Percentiles rank a stretch among this genome's conserved stretches.
Evolutionary conservation across 352 stramenopile genomes (phyloP).

Genomic region (Blastocystis sp.): DNA sequence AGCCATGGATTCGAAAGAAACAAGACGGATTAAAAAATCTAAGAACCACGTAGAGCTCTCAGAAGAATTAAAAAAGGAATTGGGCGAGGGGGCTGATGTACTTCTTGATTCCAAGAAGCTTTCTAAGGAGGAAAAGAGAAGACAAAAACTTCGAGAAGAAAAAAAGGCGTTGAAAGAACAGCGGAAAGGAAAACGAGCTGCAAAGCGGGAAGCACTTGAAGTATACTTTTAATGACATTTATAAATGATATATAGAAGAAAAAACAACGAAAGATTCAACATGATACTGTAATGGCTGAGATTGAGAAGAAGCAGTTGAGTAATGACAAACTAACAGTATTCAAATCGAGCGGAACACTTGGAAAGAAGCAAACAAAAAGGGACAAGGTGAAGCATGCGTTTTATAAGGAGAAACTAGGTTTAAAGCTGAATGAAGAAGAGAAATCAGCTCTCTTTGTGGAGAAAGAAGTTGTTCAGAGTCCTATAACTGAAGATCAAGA

Average conservation of each 20-base stretch:
- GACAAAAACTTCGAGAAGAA: slow-evolving; percentile 58
- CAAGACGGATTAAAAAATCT: not conserved
- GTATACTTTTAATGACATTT: slow-evolving; percentile 28
- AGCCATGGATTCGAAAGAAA: slow-evolving; percentile 38
- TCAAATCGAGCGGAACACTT: slow-evolving; percentile 45
- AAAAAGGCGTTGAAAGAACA: slow-evolving; percentile 27
- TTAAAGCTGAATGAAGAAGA: slow-evolving; percentile 46
- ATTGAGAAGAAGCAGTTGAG: slow-evolving; percentile 66
- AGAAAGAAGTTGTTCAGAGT: not conserved
- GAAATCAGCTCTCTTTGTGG: slow-evolving; percentile 20
- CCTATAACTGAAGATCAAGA: slow-evolving; percentile 3
- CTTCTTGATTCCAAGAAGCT: slow-evolving; percentile 9
- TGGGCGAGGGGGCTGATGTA: slow-evolving; percentile 41
- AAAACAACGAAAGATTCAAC: slow-evolving; percentile 43
- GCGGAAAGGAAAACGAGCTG: slow-evolving; percentile 48
- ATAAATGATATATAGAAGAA: slow-evolving; percentile 49
- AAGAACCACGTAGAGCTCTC: not conserved
- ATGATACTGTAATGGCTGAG: slow-evolving; percentile 60
- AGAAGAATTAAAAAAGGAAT: slow-evolving; percentile 57
- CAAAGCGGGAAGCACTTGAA: slow-evolving; percentile 49
- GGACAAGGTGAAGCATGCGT: slow-evolving; percentile 58
- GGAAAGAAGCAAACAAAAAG: slow-evolving; percentile 67
- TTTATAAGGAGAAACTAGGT: slow-evolving; percentile 67
- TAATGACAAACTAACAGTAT: slow-evolving; percentile 19
- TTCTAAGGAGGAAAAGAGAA: slow-evolving; percentile 50